phyloP scores from a whole-genome alignment of 2,329 filamentous ascomycete genomes.

The Zelopaecilomyces penicillatus region DNA sequence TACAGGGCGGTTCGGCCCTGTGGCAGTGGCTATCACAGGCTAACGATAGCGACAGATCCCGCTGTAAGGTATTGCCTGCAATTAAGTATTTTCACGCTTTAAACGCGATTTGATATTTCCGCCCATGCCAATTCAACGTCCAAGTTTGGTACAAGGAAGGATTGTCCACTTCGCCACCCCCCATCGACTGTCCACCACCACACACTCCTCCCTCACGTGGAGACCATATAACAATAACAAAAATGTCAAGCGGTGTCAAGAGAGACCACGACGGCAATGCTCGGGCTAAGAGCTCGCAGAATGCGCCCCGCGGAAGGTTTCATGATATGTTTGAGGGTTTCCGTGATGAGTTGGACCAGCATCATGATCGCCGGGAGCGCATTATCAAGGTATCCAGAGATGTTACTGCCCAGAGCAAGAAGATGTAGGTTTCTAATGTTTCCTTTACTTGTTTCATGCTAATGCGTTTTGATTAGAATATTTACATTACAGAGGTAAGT shows the following conservation, averaged over 20 bases:
- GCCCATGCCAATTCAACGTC: too few species aligned
- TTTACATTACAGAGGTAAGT: conserved; percentile 31
- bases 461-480: conserved; percentile 20
- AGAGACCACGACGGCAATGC: conserved; percentile 44
- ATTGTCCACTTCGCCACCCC: too few species aligned
- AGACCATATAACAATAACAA: neutral
- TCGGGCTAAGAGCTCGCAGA: conserved; percentile 29
- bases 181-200: neutral
- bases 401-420: conserved; percentile 91
- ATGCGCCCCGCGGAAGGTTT: conserved; percentile 35
- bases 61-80: too few species aligned
- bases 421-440: conserved; percentile 57
- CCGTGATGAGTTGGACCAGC: conserved; percentile 81
- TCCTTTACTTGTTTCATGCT: neutral
- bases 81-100: too few species aligned
- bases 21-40: too few species aligned
- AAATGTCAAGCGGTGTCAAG: conserved; percentile 39
- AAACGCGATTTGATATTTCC: too few species aligned
- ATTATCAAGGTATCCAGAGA: conserved; percentile 88
- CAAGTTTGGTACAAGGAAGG: too few species aligned
- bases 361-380: conserved; percentile 84
- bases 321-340: conserved; percentile 79
- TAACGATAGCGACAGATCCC: too few species aligned
- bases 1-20: too few species aligned
- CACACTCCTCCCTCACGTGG: neutral